These are phyloP conservation scores for Colletotrichum sp. DNA, from an alignment of 2,329 filamentous ascomycete genomes.

Conservation along the genomic window DNA sequence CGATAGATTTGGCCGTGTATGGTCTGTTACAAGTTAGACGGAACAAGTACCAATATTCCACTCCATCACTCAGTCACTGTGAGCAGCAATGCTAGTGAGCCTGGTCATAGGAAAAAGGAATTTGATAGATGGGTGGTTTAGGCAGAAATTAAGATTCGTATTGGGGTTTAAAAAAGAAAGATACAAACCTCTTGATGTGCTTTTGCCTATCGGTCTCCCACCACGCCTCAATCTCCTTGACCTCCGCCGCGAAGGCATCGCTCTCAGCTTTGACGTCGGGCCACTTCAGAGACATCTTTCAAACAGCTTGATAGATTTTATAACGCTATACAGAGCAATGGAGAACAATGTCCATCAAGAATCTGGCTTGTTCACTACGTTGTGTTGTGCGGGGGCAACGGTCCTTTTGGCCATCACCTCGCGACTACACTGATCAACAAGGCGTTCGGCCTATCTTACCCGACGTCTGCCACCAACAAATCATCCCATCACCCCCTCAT, in stretches of 20 bases:
- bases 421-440: not conserved
- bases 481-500: no score
- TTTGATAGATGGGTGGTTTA: rapidly evolving
- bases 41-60: not conserved
- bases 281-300: not conserved
- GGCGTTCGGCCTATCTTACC: not conserved
- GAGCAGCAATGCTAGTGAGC: not conserved
- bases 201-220: not conserved
- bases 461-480: not conserved
- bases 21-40: slow-evolving; percentile 3
- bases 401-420: not conserved
- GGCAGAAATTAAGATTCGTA: rapidly evolving
- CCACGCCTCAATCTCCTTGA: not conserved
- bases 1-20: slow-evolving; percentile 36
- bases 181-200: not conserved
- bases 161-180: not conserved
- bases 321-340: not conserved
- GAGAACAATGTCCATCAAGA: no score
- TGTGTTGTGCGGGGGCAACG: not conserved
- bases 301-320: rapidly evolving
- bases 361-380: not conserved
- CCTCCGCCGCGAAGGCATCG: not conserved
- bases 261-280: not conserved
- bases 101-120: not conserved
- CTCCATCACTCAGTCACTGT: not conserved